Percentiles rank a stretch among this genome's conserved stretches.
phyloP scores from a whole-genome alignment of 306 rosid species.

The Prinsepia uniflora region DNA sequence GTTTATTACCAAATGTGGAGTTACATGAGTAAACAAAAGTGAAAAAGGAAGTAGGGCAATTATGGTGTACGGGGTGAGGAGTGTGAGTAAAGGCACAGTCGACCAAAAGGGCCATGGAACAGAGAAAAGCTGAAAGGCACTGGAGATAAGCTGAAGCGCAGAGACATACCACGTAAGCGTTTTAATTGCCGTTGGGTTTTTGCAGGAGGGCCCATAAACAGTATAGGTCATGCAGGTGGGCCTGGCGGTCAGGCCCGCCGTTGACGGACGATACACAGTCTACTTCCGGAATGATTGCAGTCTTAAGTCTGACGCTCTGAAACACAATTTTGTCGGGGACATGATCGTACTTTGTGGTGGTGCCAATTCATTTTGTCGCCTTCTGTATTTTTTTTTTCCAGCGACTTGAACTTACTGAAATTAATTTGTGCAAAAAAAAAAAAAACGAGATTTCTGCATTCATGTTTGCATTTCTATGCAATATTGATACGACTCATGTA shows the following conservation, averaged over 20 bases:
- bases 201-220: neutral
- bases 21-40: neutral
- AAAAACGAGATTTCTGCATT: no score
- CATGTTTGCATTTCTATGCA: neutral
- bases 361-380: neutral
- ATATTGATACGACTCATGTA: no score
- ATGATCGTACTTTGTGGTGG: neutral
- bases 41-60: neutral
- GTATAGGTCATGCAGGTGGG: neutral
- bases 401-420: no score
- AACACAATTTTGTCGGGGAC: conserved; percentile 1
- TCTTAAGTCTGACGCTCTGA: neutral
- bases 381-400: no score
- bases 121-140: conserved; percentile 16
- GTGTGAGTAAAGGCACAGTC: conserved; percentile 35
- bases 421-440: neutral
- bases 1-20: neutral
- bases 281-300: neutral
- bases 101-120: conserved; percentile 27
- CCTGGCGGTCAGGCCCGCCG: neutral
- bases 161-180: neutral
- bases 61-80: neutral
- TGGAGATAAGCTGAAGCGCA: neutral
- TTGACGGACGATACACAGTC: neutral
- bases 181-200: neutral